phyloP scores from a whole-genome alignment of 140 eudicot genomes.

The Ambrosia hybrid region DNA sequence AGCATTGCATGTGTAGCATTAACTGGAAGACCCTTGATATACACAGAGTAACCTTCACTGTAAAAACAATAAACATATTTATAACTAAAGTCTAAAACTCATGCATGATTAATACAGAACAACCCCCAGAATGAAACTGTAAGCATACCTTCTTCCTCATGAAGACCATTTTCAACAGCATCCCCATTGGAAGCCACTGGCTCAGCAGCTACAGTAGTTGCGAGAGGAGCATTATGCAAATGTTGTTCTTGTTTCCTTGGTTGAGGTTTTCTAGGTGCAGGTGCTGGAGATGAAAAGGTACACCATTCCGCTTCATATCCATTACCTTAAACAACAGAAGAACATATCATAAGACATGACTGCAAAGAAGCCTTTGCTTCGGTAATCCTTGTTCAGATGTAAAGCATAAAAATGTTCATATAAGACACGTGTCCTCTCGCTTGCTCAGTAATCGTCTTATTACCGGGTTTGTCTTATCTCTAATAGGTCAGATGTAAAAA shows the following conservation, averaged over 20 bases:
- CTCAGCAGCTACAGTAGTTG: constrained; percentile 40
- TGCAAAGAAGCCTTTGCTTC: too few species aligned
- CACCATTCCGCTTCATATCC: constrained; percentile 65
- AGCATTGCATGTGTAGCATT: constrained; percentile 55
- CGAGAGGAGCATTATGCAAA: constrained; percentile 23
- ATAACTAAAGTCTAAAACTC: background rate
- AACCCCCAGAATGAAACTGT: background rate
- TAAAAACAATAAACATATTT: background rate
- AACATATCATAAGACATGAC: constrained; percentile 3
- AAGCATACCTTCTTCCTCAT: constrained; percentile 70
- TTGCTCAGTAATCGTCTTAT: background rate
- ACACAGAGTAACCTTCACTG: constrained; percentile 50
- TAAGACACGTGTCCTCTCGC: too few species aligned
- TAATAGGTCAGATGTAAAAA: background rate
- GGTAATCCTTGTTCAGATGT: constrained; percentile 5
- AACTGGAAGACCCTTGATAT: constrained; percentile 71
- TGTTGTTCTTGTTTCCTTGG: constrained; percentile 49
- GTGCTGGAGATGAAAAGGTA: constrained; percentile 53
- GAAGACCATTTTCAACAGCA: constrained; percentile 49
- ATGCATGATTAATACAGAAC: background rate
- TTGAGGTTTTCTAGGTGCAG: constrained; percentile 47
- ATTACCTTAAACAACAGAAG: constrained; percentile 54
- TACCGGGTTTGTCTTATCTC: background rate
- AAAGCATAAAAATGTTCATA: background rate
- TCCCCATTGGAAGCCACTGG: constrained; percentile 41